Conservation (phyloP, 768 basidiomycete genomes). For the Leucocoprinus leucothites region DNA sequence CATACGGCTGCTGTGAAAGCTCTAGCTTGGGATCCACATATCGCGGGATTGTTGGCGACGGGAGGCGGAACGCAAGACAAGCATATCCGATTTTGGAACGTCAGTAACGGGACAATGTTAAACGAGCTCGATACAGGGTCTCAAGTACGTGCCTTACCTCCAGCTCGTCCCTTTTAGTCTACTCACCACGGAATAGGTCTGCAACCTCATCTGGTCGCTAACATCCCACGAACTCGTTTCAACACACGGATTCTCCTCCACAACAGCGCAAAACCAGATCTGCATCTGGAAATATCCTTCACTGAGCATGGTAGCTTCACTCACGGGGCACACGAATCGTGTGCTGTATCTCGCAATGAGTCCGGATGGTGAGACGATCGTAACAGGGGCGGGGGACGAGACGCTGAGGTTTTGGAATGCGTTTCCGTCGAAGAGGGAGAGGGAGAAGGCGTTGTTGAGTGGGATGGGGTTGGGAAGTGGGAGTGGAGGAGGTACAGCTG, state of each 20-base stretch:
- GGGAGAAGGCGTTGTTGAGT: conserved; percentile 17
- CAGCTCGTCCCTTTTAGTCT: conserved; percentile 9
- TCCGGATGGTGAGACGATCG: conserved; percentile 96
- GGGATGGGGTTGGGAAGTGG: not conserved
- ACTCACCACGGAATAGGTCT: conserved; percentile 65
- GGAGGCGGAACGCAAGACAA: conserved; percentile 99
- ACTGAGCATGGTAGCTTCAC: conserved; percentile 89
- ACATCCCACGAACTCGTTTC: conserved; percentile 98
- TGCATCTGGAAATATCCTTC: conserved; percentile 95
- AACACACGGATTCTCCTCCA: conserved; percentile 94
- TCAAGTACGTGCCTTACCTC: conserved; percentile 77
- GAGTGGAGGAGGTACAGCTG: not conserved
- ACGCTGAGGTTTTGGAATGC: conserved; percentile 98
- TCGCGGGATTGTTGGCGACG: conserved; percentile 85
- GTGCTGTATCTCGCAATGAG: conserved; percentile 98
- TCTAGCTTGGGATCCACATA: conserved; percentile 97
- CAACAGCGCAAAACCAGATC: conserved; percentile 93
- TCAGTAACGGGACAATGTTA: conserved; percentile 78
- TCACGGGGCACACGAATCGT: conserved; percentile 92
- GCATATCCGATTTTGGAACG: conserved; percentile 98
- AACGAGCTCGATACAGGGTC: conserved; percentile 92
- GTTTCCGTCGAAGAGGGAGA: conserved; percentile 71
- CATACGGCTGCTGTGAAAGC: conserved; percentile 98
- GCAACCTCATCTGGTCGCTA: conserved; percentile 94
- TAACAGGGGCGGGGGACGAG: conserved; percentile 97